Percentiles rank a stretch among this genome's conserved stretches.
Conservation (phyloP, 345 rosid genomes). For the Salix caprea region DNA sequence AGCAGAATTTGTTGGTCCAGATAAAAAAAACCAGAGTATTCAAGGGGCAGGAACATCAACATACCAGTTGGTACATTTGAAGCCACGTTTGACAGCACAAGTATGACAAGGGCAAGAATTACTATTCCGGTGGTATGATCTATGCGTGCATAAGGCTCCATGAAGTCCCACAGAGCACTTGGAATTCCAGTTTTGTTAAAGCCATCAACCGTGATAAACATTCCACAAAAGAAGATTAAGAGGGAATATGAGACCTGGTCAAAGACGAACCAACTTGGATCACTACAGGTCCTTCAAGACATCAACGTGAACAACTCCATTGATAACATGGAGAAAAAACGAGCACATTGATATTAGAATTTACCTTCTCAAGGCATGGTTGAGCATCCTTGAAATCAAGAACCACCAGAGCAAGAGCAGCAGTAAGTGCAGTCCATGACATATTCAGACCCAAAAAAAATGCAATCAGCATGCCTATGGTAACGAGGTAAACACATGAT, state of each 20-base stretch:
- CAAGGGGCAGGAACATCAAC: background rate
- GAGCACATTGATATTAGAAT: background rate
- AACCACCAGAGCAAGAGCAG: conserved; percentile 75
- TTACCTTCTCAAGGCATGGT: conserved; percentile 79
- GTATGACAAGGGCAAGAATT: conserved; percentile 62
- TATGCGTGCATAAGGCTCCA: conserved; percentile 67
- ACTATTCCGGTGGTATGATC: conserved; percentile 44
- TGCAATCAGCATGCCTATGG: conserved; percentile 64
- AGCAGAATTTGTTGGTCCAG: background rate
- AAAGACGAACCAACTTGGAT: background rate
- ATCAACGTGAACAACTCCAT: background rate
- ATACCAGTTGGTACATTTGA: conserved; percentile 92
- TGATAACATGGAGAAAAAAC: background rate
- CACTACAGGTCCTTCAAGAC: background rate
- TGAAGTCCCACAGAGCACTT: conserved; percentile 58
- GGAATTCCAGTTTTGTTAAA: conserved; percentile 87
- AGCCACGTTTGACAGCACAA: conserved; percentile 65
- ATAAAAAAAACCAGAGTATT: background rate
- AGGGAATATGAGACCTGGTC: conserved; percentile 79
- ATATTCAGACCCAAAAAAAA: conserved; percentile 68
- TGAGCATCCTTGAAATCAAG: conserved; percentile 83
- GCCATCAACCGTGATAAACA: conserved; percentile 83
- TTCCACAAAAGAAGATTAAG: conserved; percentile 77
- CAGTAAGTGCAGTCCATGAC: conserved; percentile 89
- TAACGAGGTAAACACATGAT: conserved; percentile 53